Base-by-base conservation (phyloP, 2,329 filamentous ascomycete species). In the Calonectria multiphialidica region DNA sequence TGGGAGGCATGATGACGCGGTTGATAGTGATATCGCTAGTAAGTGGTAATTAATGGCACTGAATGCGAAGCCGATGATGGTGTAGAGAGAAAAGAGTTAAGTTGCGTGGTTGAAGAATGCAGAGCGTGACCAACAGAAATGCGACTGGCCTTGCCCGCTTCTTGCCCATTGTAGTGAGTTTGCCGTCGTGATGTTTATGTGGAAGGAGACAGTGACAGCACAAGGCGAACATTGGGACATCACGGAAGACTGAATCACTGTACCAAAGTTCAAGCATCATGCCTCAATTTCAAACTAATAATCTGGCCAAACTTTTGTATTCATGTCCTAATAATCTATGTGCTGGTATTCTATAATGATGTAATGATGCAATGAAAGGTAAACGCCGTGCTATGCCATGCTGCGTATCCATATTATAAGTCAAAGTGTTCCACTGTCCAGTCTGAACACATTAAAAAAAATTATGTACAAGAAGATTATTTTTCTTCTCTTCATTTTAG, bases 341-440 rank as follows among this genome's bases (percentile, higher is more conserved):
- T 59, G 13, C n/a, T 40, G 6, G 30, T 25, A 40, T 18, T 59
- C 21, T 59, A 23, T 25, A 8, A 13, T 59, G 12, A 57, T 16
- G 33, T 21, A 57, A 44, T 59, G 12, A 57, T 16, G 33, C 13
- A 57, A 44, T 28, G 16, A 62, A 66, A 62, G 40, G 33, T 7
- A 57, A 71, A 68, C 69, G 69, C 69, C 69, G 33, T 59, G 69
- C 69, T 64, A 71, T 71, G 69, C 49, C 69, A 71, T 71, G 69
- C 49, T 47, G 44, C 28, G 45, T 28, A 18, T 50, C 45, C 35
- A 28, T 63, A 67, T 66, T 55, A 40, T 35, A 37, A 45, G 23
- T 45, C 61, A 33, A 45, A 21, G 21, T 40, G 13, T 40, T 23
- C 21, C 53, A 16, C 28, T 25, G 35, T 55, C 23, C n/a, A 55